A percentile compares a stretch with the other conserved stretches of the same genome.
Evolutionary conservation across 2,329 filamentous ascomycete genomes (phyloP).

Genomic region (Teratosphaeria destructans): DNA sequence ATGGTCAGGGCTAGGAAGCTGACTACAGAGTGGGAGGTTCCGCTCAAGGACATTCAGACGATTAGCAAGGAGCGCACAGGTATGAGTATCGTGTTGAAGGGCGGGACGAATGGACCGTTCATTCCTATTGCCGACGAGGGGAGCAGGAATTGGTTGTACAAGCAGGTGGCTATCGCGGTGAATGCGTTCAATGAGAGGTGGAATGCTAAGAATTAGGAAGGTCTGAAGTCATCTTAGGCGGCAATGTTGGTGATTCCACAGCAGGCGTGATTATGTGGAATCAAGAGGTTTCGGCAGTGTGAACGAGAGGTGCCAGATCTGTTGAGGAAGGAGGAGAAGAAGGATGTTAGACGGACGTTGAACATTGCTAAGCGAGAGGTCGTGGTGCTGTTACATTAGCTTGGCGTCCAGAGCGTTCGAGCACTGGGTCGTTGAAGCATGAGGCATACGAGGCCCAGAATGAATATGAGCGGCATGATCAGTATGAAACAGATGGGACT

Average conservation of each 20-base stretch:
- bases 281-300: neutral
- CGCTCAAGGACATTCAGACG: slow-evolving; percentile 89
- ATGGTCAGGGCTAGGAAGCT: slow-evolving; percentile 79
- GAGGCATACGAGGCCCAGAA: neutral
- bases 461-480: neutral
- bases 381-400: neutral
- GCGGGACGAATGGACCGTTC: slow-evolving; percentile 87
- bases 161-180: slow-evolving; percentile 55
- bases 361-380: neutral
- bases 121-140: slow-evolving; percentile 88
- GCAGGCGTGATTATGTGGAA: neutral
- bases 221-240: neutral
- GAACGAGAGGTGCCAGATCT: neutral
- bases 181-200: slow-evolving; percentile 60
- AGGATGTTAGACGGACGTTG: neutral
- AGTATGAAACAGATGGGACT: neutral
- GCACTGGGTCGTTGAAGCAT: neutral
- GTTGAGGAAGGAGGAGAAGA: neutral
- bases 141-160: slow-evolving; percentile 55
- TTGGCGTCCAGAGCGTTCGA: neutral
- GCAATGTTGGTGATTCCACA: neutral
- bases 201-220: slow-evolving; percentile 44
- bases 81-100: slow-evolving; percentile 76
- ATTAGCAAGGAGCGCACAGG: slow-evolving; percentile 95
- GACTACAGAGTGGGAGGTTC: slow-evolving; percentile 89